Evolutionary conservation across 306 rosid species (phyloP).

Genomic region (Begonia loranthoides): DNA sequence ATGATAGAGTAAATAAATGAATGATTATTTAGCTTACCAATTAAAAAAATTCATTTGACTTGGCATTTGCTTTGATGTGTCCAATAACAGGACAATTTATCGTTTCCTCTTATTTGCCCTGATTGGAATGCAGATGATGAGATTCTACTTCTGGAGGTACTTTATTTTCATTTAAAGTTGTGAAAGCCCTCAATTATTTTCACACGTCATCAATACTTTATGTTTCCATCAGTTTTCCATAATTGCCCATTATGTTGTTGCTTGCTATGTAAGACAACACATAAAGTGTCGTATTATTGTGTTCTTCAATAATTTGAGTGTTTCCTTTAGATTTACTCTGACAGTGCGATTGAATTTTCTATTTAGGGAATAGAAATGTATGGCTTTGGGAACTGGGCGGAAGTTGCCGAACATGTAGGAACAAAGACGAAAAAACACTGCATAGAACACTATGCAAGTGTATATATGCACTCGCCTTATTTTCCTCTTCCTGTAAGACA

Average conservation of each 20-base stretch:
- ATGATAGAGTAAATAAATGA: too few species aligned
- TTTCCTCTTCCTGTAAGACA: constrained; percentile 89
- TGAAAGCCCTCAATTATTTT: too few species aligned
- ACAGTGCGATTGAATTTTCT: constrained; percentile 5
- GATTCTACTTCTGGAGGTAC: constrained; percentile 89
- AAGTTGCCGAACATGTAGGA: constrained; percentile 99
- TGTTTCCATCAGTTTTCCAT: too few species aligned
- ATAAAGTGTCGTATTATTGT: too few species aligned
- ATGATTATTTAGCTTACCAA: too few species aligned
- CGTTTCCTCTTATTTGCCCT: constrained; percentile 86
- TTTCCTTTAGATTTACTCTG: too few species aligned
- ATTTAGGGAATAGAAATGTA: constrained; percentile 90
- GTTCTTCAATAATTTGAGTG: too few species aligned
- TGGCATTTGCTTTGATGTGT: too few species aligned
- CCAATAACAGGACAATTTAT: constrained; percentile 69
- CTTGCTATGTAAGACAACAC: too few species aligned
- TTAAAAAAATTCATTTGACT: too few species aligned
- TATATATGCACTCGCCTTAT: constrained; percentile 59
- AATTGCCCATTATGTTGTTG: too few species aligned
- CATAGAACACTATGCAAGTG: constrained; percentile 70
- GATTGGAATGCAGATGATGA: constrained; percentile 99
- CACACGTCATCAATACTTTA: too few species aligned
- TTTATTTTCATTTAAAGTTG: constrained; percentile 7
- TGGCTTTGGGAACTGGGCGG: constrained; percentile 96
- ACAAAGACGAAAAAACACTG: constrained; percentile 88